phyloP scores from a whole-genome alignment of 73 alveolate species.

The Tetrahymena malaccensis region DNA sequence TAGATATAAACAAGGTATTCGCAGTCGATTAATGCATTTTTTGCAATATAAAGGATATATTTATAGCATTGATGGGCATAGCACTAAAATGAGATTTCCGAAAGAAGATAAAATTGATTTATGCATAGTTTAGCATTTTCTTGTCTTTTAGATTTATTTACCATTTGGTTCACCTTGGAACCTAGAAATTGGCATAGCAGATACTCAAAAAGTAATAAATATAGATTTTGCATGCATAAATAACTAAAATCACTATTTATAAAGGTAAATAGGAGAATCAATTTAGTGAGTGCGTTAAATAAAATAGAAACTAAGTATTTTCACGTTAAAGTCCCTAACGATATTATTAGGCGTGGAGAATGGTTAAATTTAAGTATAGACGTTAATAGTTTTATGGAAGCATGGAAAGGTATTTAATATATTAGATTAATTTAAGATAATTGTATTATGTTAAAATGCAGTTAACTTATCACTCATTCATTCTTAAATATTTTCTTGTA shows the following conservation, averaged over 20 bases:
- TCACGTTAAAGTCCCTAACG: constrained; percentile 37
- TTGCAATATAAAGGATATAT: background rate
- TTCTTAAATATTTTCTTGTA: background rate
- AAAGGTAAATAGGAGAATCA: constrained; percentile 19
- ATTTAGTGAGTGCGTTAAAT: constrained; percentile 13
- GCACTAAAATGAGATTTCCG: constrained; percentile 24
- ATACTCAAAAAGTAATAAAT: background rate
- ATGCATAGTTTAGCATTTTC: constrained; percentile 17
- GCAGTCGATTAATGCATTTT: background rate
- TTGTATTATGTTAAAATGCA: too few species aligned
- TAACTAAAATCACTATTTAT: background rate
- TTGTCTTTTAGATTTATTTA: background rate
- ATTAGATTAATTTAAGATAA: background rate
- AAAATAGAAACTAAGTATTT: constrained; percentile 14
- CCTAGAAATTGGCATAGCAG: constrained; percentile 22
- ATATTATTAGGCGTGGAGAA: constrained; percentile 20
- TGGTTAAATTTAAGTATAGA: constrained; percentile 36
- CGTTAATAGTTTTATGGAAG: constrained; percentile 44
- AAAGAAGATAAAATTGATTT: constrained; percentile 7
- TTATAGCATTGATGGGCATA: constrained; percentile 13
- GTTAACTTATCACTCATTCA: background rate
- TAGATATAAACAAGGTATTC: background rate
- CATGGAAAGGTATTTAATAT: background rate
- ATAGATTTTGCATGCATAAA: too few species aligned
- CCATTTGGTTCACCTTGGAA: constrained; percentile 21